Conservation (phyloP, 1,284 basidiomycete genomes). For the Ganoderma resinaceum region DNA sequence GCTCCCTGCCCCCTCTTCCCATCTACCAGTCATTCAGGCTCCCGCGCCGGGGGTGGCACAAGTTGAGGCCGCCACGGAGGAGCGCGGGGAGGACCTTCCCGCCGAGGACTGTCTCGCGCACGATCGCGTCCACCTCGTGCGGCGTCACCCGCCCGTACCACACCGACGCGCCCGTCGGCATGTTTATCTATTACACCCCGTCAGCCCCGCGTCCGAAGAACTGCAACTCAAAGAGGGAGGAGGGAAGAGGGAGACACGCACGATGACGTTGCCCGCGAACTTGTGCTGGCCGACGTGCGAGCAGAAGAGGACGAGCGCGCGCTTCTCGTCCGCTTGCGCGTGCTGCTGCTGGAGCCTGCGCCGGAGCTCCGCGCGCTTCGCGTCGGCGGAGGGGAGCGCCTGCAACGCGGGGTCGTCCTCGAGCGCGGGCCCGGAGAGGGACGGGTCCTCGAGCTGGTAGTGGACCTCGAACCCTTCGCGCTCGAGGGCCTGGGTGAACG, state of each 20-base stretch:
- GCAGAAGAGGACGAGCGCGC: conserved; percentile 81
- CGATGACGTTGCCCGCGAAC: conserved; percentile 93
- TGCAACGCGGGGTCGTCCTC: conserved; percentile 54
- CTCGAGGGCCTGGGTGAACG: conserved; percentile 67
- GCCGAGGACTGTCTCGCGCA: conserved; percentile 84
- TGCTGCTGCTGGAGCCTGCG: conserved; percentile 52
- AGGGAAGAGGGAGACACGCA: conserved; percentile 46
- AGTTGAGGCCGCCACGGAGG: conserved; percentile 83
- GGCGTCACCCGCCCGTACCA: conserved; percentile 96
- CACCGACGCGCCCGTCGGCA: conserved; percentile 82
- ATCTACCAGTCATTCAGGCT: conserved; percentile 80
- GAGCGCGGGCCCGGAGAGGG: conserved; percentile 55
- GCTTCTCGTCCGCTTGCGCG: conserved; percentile 48
- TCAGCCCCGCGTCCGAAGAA: not conserved
- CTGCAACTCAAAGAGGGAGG: not conserved
- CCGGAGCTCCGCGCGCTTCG: conserved; percentile 50
- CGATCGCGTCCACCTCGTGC: conserved; percentile 86
- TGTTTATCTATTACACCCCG: conserved; percentile 70
- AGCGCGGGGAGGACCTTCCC: conserved; percentile 86
- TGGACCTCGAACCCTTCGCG: conserved; percentile 75
- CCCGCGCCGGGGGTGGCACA: conserved; percentile 68
- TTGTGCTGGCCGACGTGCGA: conserved; percentile 93
- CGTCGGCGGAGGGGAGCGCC: conserved; percentile 34
- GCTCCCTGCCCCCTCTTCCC: too few species aligned
- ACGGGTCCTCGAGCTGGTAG: conserved; percentile 75